Base-by-base conservation (phyloP, 2,329 filamentous ascomycete species). In the Aspergillus pseudoterreus region DNA sequence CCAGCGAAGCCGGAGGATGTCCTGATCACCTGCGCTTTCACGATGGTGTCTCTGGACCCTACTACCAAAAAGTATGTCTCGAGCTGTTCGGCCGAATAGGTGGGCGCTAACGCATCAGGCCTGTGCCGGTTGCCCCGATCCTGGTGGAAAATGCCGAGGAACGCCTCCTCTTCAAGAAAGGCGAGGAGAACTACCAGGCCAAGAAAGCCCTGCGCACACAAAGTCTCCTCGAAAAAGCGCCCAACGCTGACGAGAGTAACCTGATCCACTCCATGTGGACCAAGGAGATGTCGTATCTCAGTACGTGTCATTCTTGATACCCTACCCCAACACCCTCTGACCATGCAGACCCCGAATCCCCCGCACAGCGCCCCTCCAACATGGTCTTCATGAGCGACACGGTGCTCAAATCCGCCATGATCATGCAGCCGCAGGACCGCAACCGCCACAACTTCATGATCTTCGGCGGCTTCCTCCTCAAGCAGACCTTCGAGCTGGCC, bases 361-460 rank as follows among this genome's bases (percentile, higher is more conserved):
- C 78, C 0, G 64, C 77, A 5, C 71, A 76, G 38, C 78, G 82
- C 60, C 83, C 83, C 6, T 62, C 73, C 32, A 84, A 85, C 57
- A 78, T 82, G 2, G 70, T 80, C 35, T 80, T 78, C 62, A 88
- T 90, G 79, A 76, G 82, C 55, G 78, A 80, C 57, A 83, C 84
- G 1, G 74, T 75, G 32, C 79, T 89, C 30, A 80, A 81, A 60
- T 84, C 84, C 2, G 84, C 86, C 10, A 81, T 80, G 59, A 88
- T 90, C 57, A 90, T 90, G 86, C 86, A 89, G 65, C 87, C 87
- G 0, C 85, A 87, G 67, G 81, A 84, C 66, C 80, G 84, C 44
- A 86, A 86, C 67, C 71, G 83, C 2, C 85, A 89, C 68, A 84
- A 87, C 61, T 87, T 87, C 67, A 88, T 89, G 86, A 88, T 90